Evolutionary conservation across 306 rosid genomes (phyloP).

Genomic region (Prunus persica): DNA sequence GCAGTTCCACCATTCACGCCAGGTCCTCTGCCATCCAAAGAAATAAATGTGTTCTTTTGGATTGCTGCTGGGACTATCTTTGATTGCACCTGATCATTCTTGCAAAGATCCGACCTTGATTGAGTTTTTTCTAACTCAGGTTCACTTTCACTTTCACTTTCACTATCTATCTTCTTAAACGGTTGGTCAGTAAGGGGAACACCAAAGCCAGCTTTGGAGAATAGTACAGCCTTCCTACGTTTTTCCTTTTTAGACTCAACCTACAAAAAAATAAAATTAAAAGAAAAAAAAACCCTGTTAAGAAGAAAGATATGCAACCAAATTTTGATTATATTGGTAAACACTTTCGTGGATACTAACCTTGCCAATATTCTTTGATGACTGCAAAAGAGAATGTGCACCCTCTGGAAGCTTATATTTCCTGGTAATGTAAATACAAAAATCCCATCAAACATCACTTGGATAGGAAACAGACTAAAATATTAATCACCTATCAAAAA

Average conservation of each 20-base stretch:
- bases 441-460: conserved; percentile 7
- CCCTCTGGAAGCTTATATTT: conserved; percentile 67
- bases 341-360: conserved; percentile 40
- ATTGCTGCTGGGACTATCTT: conserved; percentile 25
- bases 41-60: conserved; percentile 6
- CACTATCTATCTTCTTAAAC: conserved; percentile 20
- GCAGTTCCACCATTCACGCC: conserved; percentile 12
- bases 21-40: conserved; percentile 29
- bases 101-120: conserved; percentile 19
- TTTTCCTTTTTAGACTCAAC: conserved; percentile 63
- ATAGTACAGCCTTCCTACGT: conserved; percentile 51
- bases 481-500: neutral
- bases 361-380: conserved; percentile 61
- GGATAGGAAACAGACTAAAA: neutral
- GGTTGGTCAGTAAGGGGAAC: conserved; percentile 31
- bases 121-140: conserved; percentile 35
- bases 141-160: conserved; percentile 24
- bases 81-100: conserved; percentile 30
- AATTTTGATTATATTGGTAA: neutral
- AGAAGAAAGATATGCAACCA: conserved; percentile 9
- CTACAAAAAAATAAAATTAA: conserved; percentile 31
- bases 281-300: neutral
- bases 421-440: conserved; percentile 37
- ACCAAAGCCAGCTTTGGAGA: conserved; percentile 58
- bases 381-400: conserved; percentile 66